Percentiles rank a stretch among this genome's conserved stretches.
These are phyloP conservation scores for Neurospora pannonica DNA, from an alignment of 495 filamentous ascomycete genomes.

Conservation along the genomic window DNA sequence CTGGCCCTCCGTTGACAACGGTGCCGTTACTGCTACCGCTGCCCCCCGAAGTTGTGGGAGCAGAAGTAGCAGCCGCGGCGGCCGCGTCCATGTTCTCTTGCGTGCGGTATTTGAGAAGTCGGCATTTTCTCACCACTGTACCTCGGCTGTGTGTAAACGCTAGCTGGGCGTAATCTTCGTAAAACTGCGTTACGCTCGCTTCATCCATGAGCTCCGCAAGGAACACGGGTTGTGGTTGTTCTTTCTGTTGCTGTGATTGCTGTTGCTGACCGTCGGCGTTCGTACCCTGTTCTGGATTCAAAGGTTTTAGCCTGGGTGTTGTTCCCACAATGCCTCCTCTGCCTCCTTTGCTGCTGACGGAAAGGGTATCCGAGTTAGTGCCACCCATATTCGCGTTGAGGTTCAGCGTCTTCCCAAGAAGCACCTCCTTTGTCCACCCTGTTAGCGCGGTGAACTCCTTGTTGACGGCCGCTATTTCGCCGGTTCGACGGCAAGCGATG, in stretches of 20 bases:
- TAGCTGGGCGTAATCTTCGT: slow-evolving; percentile 86
- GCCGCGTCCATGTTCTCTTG: slow-evolving; percentile 51
- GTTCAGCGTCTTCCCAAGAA: slow-evolving; percentile 82
- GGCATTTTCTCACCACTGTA: slow-evolving; percentile 71
- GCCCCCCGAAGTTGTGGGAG: neutral
- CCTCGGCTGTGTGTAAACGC: slow-evolving; percentile 85
- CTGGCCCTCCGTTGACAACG: neutral
- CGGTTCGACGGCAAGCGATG: slow-evolving; percentile 82
- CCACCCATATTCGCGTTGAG: slow-evolving; percentile 69
- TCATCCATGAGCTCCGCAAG: slow-evolving; percentile 89
- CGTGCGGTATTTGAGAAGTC: slow-evolving; percentile 82
- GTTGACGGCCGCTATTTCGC: slow-evolving; percentile 82
- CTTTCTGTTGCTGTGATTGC: neutral
- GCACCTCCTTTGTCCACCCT: slow-evolving; percentile 85
- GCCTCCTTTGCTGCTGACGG: slow-evolving; percentile 17
- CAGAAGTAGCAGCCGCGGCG: slow-evolving; percentile 7
- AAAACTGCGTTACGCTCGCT: slow-evolving; percentile 86
- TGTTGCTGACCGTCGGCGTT: slow-evolving; percentile 9
- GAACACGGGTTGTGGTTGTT: slow-evolving; percentile 63
- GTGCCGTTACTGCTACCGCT: slow-evolving; percentile 1
- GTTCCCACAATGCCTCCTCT: slow-evolving; percentile 30
- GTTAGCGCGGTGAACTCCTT: slow-evolving; percentile 93
- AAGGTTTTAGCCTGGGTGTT: slow-evolving; percentile 36
- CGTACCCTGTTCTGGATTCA: slow-evolving; percentile 24
- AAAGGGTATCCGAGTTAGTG: slow-evolving; percentile 21